Evolutionary conservation across 2,329 filamentous ascomycete genomes (phyloP).

Genomic region (Cryphonectria carpinicola): DNA sequence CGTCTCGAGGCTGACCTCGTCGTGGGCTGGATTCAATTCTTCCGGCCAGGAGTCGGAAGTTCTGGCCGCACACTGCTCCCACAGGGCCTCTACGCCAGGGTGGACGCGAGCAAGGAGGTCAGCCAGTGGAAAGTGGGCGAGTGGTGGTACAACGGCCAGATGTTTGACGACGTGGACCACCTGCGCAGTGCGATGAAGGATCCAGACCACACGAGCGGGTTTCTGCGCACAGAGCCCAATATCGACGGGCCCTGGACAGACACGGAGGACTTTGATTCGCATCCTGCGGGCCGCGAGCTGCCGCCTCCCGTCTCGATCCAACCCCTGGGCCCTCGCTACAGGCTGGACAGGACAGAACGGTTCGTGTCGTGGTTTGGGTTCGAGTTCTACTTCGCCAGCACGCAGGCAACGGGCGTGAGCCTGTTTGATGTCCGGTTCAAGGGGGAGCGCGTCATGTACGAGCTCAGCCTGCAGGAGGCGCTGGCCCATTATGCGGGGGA

Average conservation of each 20-base stretch:
- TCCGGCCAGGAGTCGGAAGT: conserved; percentile 42
- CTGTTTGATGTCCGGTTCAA: conserved; percentile 56
- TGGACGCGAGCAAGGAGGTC: conserved; percentile 38
- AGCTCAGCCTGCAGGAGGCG: conserved; percentile 57
- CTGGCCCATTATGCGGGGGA: conserved; percentile 56
- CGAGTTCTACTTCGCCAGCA: conserved; percentile 53
- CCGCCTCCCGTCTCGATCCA: conserved; percentile 41
- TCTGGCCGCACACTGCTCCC: conserved; percentile 43
- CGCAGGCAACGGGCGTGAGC: conserved; percentile 48
- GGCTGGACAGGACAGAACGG: conserved; percentile 47
- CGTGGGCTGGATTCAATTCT: conserved; percentile 47
- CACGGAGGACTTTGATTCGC: conserved; percentile 40
- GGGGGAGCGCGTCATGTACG: conserved; percentile 55
- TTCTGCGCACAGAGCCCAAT: conserved; percentile 22
- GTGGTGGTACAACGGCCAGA: conserved; percentile 28
- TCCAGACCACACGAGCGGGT: conserved; percentile 8
- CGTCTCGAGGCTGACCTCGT: conserved; percentile 45
- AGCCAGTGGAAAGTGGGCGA: conserved; percentile 32
- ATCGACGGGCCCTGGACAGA: conserved; percentile 39
- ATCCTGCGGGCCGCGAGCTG: conserved; percentile 31
- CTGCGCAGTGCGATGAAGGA: conserved; percentile 16
- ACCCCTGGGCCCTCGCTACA: conserved; percentile 46
- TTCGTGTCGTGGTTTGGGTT: conserved; percentile 59
- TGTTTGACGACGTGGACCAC: conserved; percentile 9
- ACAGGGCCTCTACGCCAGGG: conserved; percentile 49